Evolutionary conservation across 176 grass and related monocot species (phyloP), one percentile per base, ranked within the genome.

Genomic region (Triticum timopheevii): DNA sequence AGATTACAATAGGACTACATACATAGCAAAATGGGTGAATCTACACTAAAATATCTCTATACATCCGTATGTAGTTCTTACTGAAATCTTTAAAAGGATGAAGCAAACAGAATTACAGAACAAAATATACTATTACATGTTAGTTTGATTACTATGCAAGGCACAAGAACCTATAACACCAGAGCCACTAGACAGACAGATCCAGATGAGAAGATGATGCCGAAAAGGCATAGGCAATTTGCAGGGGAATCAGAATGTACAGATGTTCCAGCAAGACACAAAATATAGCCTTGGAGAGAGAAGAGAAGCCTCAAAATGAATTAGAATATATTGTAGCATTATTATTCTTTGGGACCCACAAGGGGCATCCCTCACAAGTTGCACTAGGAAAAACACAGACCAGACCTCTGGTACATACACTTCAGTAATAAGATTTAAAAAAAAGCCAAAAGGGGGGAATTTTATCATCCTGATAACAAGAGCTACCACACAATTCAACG

Each of bases 371-470:
- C 80, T 82, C 81, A 84, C 91, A 95, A 87, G 81, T 90, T 92
- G 74, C 76, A 84, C 80, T 85, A 90, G 82, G 66, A 85, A 89
- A 93, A 89, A 87, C 79, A 89, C 73, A 87, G 82, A 88, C 82
- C 89, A 93, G 89, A 87, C 90, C 73, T 93, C 87, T 87, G 89
- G 84, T 92, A 89, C 93, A 95, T 91, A 91, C 78, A 85, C 61
- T 93, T 88, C 84, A 76, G 84, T 89, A 93, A 91, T 89, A 93
- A 91, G 70, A 87, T 63, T 66, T 71, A 83, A 23, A 65, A 87
- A n/a, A 77, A 71, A 80, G 7, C 31, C 5, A 17, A 36, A 88
- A 28, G 39, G 35, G 52, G 40, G 1, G 22, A 79, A 30, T 30
- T 54, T 85, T 69, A 80, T 73, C 58, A 87, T 89, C 72, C 83